Base-by-base conservation (phyloP, 805 yeast species). In the Diddensiella caesifluorescens region DNA sequence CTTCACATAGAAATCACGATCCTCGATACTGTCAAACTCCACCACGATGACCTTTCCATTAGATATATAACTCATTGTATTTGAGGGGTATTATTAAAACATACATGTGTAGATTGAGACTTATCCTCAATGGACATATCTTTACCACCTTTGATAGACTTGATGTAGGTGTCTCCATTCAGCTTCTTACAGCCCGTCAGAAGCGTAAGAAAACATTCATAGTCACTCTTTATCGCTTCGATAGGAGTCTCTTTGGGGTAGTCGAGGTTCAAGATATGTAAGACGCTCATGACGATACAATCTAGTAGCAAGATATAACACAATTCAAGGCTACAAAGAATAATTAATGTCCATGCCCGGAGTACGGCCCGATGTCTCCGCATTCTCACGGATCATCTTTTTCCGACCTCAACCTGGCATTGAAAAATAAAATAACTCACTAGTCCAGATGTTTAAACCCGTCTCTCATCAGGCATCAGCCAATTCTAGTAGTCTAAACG, bases 1-100 rank as follows among this genome's bases (percentile, higher is more conserved):
- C 9, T 22, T 39, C 13, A 39, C 25, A 27, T 39, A 39, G 19
- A 31, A 39, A 29, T 39, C 42, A 3, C 42, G 42, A 31, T 39
- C 42, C 5, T 30, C 39, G 21, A 20, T 27, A 31, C 20, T 10
- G 30, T 36, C 41, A 32, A 39, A 39, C 18, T 39, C 42, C 10
- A 39, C 28, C 18, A 31, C 38, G 22, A 39, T 9, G 7, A 29
- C 32, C 32, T 29, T n/a, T 7, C 9, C 12, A 25, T 25, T 25
- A 25, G 12, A 25, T 25, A 25, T 9, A 9, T 25, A 25, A 12
- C 27, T 25, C 10, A 9, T 25, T 9, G 10, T 12, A 9, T 12
- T 9, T 12, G 9, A 25, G 27, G 27, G 12, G 12, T 9, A 25
- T 25, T 9, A 9, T 25, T 9, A 25, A 9, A 25, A 29, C 32